Evolutionary conservation across 805 yeast genomes (phyloP).

Genomic region (Wickerhamomyces mucosus): DNA sequence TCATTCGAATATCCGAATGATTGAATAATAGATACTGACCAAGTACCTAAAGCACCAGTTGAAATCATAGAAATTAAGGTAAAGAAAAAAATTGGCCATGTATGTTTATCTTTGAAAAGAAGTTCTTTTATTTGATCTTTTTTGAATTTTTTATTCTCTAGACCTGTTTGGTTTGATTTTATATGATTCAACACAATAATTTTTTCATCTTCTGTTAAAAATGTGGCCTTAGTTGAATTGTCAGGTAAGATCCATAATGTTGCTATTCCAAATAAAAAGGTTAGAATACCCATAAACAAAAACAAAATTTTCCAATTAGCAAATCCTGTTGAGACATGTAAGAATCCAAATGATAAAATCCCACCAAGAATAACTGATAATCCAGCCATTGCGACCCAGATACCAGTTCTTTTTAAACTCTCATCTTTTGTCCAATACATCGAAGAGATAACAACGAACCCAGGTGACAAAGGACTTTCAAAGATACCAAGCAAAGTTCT

Average conservation of each 20-base stretch:
- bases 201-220: conserved; percentile 33
- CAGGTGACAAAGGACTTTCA: conserved; percentile 48
- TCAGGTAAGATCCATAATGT: conserved; percentile 40
- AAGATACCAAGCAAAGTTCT: conserved; percentile 44
- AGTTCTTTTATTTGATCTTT: conserved; percentile 33
- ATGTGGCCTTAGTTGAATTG: conserved; percentile 30
- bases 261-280: conserved; percentile 38
- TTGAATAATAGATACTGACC: conserved; percentile 28
- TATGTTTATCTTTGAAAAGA: conserved; percentile 33
- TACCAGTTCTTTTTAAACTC: conserved; percentile 42
- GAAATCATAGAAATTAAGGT: conserved; percentile 38
- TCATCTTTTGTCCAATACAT: conserved; percentile 52
- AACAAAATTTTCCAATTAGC: conserved; percentile 57
- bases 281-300: conserved; percentile 44
- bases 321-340: conserved; percentile 35
- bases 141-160: conserved; percentile 34
- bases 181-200: conserved; percentile 31
- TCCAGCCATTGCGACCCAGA: conserved; percentile 53
- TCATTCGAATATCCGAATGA: conserved; percentile 36
- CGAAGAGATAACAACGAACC: conserved; percentile 46
- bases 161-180: conserved; percentile 37
- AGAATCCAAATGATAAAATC: conserved; percentile 40
- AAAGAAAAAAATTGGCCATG: conserved; percentile 39
- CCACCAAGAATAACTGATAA: conserved; percentile 37
- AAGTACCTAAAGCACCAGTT: conserved; percentile 35